Evolutionary conservation across 1,139 yeast genomes (phyloP).

Genomic region (Lodderomyces jiufengensis): DNA sequence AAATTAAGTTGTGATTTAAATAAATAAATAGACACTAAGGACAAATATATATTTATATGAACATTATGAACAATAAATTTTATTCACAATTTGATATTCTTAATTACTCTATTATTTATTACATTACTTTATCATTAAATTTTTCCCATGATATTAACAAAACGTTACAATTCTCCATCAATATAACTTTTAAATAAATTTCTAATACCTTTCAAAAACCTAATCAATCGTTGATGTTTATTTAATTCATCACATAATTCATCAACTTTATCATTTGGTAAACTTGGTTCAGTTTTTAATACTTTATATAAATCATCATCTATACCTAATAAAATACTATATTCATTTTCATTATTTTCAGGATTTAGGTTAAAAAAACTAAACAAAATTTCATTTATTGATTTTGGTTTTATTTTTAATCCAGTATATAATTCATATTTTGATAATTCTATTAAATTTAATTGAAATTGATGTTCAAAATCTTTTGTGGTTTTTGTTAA

Average conservation of each 20-base stretch:
- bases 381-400: constrained; percentile 35
- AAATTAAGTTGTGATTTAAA: constrained; percentile 55
- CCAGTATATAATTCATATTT: constrained; percentile 47
- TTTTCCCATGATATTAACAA: too few species aligned
- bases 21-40: constrained; percentile 14
- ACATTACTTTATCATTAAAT: too few species aligned
- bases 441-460: constrained; percentile 38
- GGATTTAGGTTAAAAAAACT: constrained; percentile 43
- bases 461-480: constrained; percentile 6
- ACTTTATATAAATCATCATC: constrained; percentile 32
- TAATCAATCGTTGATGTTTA: constrained; percentile 32
- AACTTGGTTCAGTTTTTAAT: constrained; percentile 28
- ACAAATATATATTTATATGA: constrained; percentile 10
- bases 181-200: constrained; percentile 13
- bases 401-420: constrained; percentile 38
- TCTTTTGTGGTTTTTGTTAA: constrained; percentile 6
- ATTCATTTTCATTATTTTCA: constrained; percentile 34
- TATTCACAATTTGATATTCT: too few species aligned
- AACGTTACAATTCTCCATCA: too few species aligned
- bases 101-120: too few species aligned
- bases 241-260: constrained; percentile 31
- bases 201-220: constrained; percentile 36
- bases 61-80: not conserved
- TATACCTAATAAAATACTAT: constrained; percentile 36
- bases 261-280: constrained; percentile 21